These are phyloP conservation scores for Pyrenophora seminiperda DNA, from an alignment of 2,329 filamentous ascomycete species.

Conservation along the genomic window DNA sequence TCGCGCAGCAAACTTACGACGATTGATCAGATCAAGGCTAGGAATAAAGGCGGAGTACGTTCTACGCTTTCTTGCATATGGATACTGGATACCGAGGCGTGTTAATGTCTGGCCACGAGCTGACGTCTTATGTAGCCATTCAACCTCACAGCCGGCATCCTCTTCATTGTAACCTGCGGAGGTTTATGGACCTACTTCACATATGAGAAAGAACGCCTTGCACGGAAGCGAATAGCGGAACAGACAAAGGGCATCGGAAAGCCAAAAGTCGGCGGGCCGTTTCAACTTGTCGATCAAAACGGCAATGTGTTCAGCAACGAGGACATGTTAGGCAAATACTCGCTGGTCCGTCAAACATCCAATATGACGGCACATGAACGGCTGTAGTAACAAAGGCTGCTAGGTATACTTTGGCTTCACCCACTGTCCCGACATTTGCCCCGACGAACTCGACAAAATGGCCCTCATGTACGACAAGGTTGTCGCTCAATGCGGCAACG, in stretches of 20 bases:
- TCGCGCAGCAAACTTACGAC: slow-evolving; percentile 42
- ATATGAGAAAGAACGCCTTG: slow-evolving; percentile 88
- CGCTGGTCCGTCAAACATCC: slow-evolving; percentile 61
- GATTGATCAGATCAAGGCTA: slow-evolving; percentile 43
- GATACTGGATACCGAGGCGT: neutral
- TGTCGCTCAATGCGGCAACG: slow-evolving; percentile 53
- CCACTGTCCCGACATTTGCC: slow-evolving; percentile 97
- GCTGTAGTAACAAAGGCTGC: slow-evolving; percentile 5
- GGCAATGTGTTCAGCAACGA: slow-evolving; percentile 77
- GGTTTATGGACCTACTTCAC: slow-evolving; percentile 90
- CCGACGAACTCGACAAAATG: slow-evolving; percentile 99
- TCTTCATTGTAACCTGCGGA: slow-evolving; percentile 80
- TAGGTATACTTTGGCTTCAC: slow-evolving; percentile 98
- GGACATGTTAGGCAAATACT: slow-evolving; percentile 85
- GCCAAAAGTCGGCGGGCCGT: slow-evolving; percentile 90
- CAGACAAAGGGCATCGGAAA: slow-evolving; percentile 90
- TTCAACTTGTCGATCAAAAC: slow-evolving; percentile 80
- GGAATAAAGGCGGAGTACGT: slow-evolving; percentile 45
- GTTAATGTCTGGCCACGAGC: slow-evolving; percentile 1
- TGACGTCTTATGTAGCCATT: slow-evolving; percentile 69
- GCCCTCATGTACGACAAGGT: slow-evolving; percentile 85
- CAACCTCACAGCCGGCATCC: slow-evolving; percentile 84
- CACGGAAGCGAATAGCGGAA: slow-evolving; percentile 85
- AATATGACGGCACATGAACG: too few relatives aligned
- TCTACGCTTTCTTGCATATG: neutral